Evolutionary conservation across 495 filamentous ascomycete species (phyloP), one percentile per base, ranked within the genome.

Genomic region (Arthonia radiata): DNA sequence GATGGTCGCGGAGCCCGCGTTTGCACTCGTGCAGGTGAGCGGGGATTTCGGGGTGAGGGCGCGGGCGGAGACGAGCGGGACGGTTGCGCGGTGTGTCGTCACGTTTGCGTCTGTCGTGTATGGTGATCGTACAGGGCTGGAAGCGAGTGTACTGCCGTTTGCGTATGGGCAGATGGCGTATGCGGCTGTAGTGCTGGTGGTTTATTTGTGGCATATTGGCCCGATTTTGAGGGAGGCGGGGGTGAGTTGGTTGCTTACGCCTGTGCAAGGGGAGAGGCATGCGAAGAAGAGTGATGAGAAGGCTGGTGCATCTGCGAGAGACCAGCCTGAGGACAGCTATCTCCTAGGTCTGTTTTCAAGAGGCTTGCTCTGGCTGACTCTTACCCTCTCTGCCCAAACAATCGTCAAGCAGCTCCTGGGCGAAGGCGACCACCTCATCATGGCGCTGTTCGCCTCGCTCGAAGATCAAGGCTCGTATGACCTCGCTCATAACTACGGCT

Each of bases 401-500:
- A 41, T 71, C 9, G 55, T 93, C 18, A 99, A 99, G 41, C 80
- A 93, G 46, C 32, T 94, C 29, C 64, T 94, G 14, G 94, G 89
- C 0, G 79, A 91, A 48, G 86, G 82, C 16, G 86, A 99, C 55
- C 71, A 77, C 6, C 62, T 93, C 40, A 62, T 94, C 17, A 71
- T 99, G 18, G 61, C 73, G 15, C 48, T 64, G 26, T 52, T 94
- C 31, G 67, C 79, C 14, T 64, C 70, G 2, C 57, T 79, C 4
- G 53, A 60, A 19, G 73, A 79, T 7, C 83, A 94, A 50, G 86
- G 86, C n/a, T 68, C 78, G 11, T 99, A 94, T 47, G 74, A 80
- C 0, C 57, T 99, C 2, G 86, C 83, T 16, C 70, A 75, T 27
- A 93, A 93, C 41, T 99, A 99, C 52, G 86, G 89, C 22, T 73